Percentiles rank a stretch among this genome's conserved stretches.
Conservation (phyloP, 1,284 basidiomycete species). For the Ustilago curta region DNA sequence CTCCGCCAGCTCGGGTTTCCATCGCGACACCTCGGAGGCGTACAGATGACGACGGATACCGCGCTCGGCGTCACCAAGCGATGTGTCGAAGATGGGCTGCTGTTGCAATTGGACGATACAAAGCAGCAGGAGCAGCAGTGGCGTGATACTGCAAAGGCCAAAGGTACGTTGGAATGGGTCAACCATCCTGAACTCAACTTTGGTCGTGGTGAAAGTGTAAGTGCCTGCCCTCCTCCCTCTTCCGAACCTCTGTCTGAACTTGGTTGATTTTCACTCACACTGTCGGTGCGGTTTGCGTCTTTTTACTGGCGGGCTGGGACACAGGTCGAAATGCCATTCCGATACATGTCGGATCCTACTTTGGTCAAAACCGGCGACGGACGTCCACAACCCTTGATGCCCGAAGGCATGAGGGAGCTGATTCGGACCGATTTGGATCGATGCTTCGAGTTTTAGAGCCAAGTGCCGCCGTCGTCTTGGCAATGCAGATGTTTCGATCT, state of each 20-base stretch:
- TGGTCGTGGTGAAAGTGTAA: slow-evolving; percentile 60
- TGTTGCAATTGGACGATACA: slow-evolving; percentile 33
- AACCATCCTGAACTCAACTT: slow-evolving; percentile 64
- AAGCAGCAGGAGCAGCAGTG: slow-evolving; percentile 24
- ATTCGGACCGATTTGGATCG: slow-evolving; percentile 55
- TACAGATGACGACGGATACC: slow-evolving; percentile 99
- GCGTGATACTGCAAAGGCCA: slow-evolving; percentile 15
- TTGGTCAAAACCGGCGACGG: neutral
- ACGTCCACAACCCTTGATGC: slow-evolving; percentile 49
- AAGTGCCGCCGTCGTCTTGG: no score
- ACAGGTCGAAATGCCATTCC: slow-evolving; percentile 55
- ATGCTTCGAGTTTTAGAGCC: slow-evolving; percentile 57
- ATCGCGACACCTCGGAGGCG: slow-evolving; percentile 69
- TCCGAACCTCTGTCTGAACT: no score
- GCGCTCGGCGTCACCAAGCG: slow-evolving; percentile 91
- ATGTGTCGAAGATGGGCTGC: slow-evolving; percentile 78
- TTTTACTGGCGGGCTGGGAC: no score
- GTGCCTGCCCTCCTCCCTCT: no score
- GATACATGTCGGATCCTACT: slow-evolving; percentile 53
- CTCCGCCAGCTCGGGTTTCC: slow-evolving; percentile 88
- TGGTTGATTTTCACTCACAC: no score
- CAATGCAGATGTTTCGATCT: no score
- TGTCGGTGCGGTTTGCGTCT: no score
- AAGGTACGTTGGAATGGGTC: slow-evolving; percentile 52
- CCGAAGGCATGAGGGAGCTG: slow-evolving; percentile 58